Evolutionary conservation across 768 basidiomycete genomes (phyloP), one percentile per base, ranked within the genome.

Genomic region (Suillus sp.): DNA sequence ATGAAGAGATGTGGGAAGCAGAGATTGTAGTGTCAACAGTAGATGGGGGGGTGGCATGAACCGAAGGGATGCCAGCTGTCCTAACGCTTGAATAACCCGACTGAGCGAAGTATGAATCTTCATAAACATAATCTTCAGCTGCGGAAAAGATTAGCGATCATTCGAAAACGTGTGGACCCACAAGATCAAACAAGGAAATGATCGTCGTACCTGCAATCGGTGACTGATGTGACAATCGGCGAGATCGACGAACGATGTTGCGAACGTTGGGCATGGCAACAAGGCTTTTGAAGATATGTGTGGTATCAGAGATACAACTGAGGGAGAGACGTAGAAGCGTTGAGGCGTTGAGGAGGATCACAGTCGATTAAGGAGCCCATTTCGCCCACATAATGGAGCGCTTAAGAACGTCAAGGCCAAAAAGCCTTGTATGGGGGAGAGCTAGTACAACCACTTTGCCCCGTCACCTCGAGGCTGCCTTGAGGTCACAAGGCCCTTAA

Each of bases 181-280:
- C 53, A 66, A 62, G 50, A 63, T 60, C 62, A 67, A 67, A 71
- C 56, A 62, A 53, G 62, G 59, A 14, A 58, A n/a, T 14, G 58
- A 72, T 55, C 68, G 55, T 56, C 76, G 70, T 74, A 69, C 77
- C 73, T 47, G 78, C 64, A 65, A 69, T 66, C 25, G 80, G 79
- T 11, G 73, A 72, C 69, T 76, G 79, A 62, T 71, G 76, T 14
- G 81, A 81, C 20, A 82, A 70, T 53, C 82, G 74, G 45, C 81
- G 79, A 30, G 83, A 85, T 63, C 75, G 79, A 58, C 82, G 79
- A 50, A 70, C 57, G 25, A 40, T 14, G 62, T 74, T 73, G 38
- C 73, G 76, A 61, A 69, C 64, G 53, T 71, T 73, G 20, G 75
- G 64, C 79, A 81, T 80, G 51, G 64, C 27, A 37, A 42, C 35